Evolutionary conservation across 441 rosid genomes (phyloP).

Genomic region (Macaranga tanarius): DNA sequence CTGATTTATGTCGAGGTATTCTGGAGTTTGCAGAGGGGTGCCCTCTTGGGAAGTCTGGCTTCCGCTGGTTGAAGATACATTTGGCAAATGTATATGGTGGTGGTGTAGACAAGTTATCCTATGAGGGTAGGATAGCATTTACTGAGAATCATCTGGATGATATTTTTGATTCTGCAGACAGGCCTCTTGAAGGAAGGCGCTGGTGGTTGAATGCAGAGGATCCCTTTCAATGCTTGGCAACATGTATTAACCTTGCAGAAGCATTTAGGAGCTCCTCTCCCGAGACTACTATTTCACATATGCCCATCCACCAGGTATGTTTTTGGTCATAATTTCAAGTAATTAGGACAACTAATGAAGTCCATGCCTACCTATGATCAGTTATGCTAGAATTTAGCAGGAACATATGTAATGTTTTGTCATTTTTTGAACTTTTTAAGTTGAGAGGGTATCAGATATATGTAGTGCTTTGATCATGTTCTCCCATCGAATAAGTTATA

Average conservation of each 20-base stretch:
- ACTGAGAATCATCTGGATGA: slow-evolving; percentile 85
- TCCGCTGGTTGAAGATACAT: slow-evolving; percentile 94
- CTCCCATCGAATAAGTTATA: slow-evolving; percentile 14
- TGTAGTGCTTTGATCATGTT: neutral
- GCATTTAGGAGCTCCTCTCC: slow-evolving; percentile 88
- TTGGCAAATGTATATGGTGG: slow-evolving; percentile 90
- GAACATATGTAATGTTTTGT: neutral
- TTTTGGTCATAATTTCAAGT: neutral
- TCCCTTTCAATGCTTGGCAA: slow-evolving; percentile 96
- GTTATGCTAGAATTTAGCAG: neutral
- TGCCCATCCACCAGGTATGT: slow-evolving; percentile 93
- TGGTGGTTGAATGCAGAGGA: slow-evolving; percentile 99
- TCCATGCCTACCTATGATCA: neutral
- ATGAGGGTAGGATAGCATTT: slow-evolving; percentile 77
- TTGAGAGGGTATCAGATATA: slow-evolving; percentile 7
- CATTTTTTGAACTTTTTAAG: neutral
- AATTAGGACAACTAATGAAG: neutral
- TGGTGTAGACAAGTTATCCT: slow-evolving; percentile 91
- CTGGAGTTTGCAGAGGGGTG: slow-evolving; percentile 95
- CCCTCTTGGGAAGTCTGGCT: slow-evolving; percentile 82
- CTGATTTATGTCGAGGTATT: slow-evolving; percentile 95
- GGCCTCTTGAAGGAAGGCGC: slow-evolving; percentile 84
- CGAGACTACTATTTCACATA: slow-evolving; percentile 64
- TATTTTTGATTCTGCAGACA: slow-evolving; percentile 89
- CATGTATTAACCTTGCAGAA: slow-evolving; percentile 82